These are phyloP conservation scores for Auriculariales sp. DNA, from an alignment of 768 basidiomycete species.

Conservation along the genomic window DNA sequence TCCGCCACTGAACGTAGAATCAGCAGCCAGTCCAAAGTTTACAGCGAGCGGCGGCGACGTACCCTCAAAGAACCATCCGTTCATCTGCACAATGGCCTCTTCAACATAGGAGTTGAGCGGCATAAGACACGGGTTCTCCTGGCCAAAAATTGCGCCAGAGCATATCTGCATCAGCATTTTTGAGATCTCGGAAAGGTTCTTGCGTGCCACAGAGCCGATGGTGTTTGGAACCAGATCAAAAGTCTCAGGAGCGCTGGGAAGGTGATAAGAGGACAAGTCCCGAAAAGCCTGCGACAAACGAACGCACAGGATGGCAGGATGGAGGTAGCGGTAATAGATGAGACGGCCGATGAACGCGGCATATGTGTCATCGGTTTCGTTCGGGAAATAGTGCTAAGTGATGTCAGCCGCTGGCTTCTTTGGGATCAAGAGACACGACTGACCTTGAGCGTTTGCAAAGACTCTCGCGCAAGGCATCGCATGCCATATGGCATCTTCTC, in stretches of 20 bases:
- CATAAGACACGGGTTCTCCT: slow-evolving; percentile 59
- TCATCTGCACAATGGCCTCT: slow-evolving; percentile 51
- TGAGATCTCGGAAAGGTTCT: slow-evolving; percentile 83
- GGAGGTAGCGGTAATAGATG: slow-evolving; percentile 78
- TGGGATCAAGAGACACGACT: slow-evolving; percentile 11
- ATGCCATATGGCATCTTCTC: slow-evolving; percentile 83
- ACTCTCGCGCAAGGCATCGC: slow-evolving; percentile 80
- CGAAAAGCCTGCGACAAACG: slow-evolving; percentile 8
- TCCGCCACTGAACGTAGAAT: slow-evolving; percentile 62
- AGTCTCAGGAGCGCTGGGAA: slow-evolving; percentile 66
- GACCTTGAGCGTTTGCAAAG: slow-evolving; percentile 56
- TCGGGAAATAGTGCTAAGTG: slow-evolving; percentile 60
- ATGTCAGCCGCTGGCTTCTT: slow-evolving; percentile 2
- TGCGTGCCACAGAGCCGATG: slow-evolving; percentile 55
- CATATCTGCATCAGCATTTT: slow-evolving; percentile 79
- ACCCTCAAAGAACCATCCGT: slow-evolving; percentile 79
- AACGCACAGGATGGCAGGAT: slow-evolving; percentile 82
- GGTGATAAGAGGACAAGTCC: neutral
- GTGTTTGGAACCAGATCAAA: slow-evolving; percentile 77
- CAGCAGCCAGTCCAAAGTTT: neutral
- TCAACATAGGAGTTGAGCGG: slow-evolving; percentile 81
- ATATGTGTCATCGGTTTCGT: slow-evolving; percentile 47
- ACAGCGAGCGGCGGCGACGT: slow-evolving; percentile 7
- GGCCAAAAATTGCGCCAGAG: slow-evolving; percentile 59
- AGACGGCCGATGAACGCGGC: slow-evolving; percentile 70